Base-by-base conservation (phyloP, 1,284 basidiomycete species). In the Malassezia cuniculi region DNA sequence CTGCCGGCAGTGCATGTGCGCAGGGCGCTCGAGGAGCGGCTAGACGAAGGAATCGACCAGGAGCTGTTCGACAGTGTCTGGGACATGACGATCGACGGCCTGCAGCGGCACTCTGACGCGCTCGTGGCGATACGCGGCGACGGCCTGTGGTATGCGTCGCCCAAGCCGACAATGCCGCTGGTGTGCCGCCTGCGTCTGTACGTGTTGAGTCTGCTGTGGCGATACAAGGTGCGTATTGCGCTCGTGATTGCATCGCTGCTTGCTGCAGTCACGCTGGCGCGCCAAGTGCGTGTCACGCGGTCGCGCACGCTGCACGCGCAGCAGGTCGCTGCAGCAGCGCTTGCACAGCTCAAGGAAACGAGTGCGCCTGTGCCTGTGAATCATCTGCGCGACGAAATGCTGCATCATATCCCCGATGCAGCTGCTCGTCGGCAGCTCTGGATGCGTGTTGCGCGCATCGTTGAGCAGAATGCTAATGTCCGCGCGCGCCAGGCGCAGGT, bases 381-480 rank as follows among this genome's bases (percentile, higher is more conserved):
- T 33, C 89, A 94, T 60, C 75, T 99, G 24, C 80, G 93, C 30
- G 90, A 99, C 69, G 73, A 83, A 29, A 76, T 95, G 28, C 71
- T 97, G 17, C 79, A 82, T 50, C 78, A 82, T 36, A 80, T 85
- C 44, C 81, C 83, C 59, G 80, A 80, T 17, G 74, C 82, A 11
- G 64, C 74, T 6, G 71, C 71, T 20, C 76, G 87, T 32, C 75
- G 77, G 42, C 72, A 77, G 24, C 60, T 95, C 22, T 99, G 93
- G 93, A 73, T 76, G 32, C 76, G 76, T 43, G 93, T 99, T 28
- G 81, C 84, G 62, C 77, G 75, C 33, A 71, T 87, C 31, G 85
- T 97, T 1, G 90, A 97, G 70, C 78, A 78, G 39, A 97, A 99
- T 69, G 78, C 85, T 14, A 99, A 99, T 69, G 84, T 97, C 14